A percentile compares a stretch with the other conserved stretches of the same genome.
Conservation (phyloP, 2,329 filamentous ascomycete genomes). For the Zasmidium cellare region DNA sequence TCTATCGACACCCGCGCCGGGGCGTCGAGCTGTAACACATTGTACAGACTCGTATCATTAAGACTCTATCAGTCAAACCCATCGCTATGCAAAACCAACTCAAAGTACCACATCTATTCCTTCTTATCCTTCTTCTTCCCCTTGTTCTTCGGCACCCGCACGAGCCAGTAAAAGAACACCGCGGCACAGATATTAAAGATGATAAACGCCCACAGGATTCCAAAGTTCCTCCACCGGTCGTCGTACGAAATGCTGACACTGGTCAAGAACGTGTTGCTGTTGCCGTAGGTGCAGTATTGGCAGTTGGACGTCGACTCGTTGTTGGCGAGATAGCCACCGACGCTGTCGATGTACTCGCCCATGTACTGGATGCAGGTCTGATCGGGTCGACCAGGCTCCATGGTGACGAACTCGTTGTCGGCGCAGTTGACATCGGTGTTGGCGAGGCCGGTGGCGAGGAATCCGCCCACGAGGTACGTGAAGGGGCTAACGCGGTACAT, state of each 20-base stretch:
- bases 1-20: background rate
- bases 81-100: background rate
- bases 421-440: conserved; percentile 67
- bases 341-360: conserved; percentile 27
- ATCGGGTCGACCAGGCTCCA: conserved; percentile 59
- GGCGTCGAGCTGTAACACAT: background rate
- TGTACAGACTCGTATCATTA: background rate
- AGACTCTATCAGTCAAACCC: background rate
- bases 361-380: conserved; percentile 43
- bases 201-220: conserved; percentile 55
- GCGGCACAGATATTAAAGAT: conserved; percentile 54
- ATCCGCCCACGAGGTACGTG: conserved; percentile 74
- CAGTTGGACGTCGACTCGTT: conserved; percentile 37
- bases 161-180: conserved; percentile 54
- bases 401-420: conserved; percentile 66
- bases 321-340: conserved; percentile 41
- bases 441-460: conserved; percentile 70
- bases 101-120: conserved; percentile 26
- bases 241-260: conserved; percentile 44
- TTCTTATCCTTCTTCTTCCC: conserved; percentile 46
- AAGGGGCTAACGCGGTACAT: conserved; percentile 82
- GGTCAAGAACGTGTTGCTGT: conserved; percentile 46
- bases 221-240: conserved; percentile 55
- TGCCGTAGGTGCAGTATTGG: conserved; percentile 42
- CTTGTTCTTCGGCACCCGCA: conserved; percentile 53